Evolutionary conservation across 164 flowering plant genomes (phyloP), one percentile per base, ranked within the genome.

Genomic region (Taxillus chinensis): DNA sequence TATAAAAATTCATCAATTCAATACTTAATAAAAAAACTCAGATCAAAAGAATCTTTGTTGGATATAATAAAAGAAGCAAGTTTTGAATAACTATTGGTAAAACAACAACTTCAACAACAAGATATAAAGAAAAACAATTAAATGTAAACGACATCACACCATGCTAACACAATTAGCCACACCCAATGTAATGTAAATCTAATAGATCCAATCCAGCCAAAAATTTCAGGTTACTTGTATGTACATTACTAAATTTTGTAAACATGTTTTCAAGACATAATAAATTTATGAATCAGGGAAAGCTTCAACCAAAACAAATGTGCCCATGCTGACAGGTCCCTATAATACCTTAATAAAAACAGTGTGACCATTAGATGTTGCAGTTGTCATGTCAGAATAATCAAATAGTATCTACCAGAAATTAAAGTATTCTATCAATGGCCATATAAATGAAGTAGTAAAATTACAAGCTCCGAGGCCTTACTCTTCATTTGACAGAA

Each of bases 401-500:
- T 48, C 51, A 48, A 3, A 51, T 15, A 3, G 12, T 8, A 14
- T 7, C 5, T 14, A 51, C 7, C 27, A 15, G 17, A 6, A 14
- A 10, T 5, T 51, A 51, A 5, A 51, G 15, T 5, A 14, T 43
- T 27, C 46, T 51, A 27, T 5, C 17, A n/a, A 14, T 51, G 27
- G 27, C 54, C 15, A 51, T 48, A 48, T 0, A 8, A 48, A 48
- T 48, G 51, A 48, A 15, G 46, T 43, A 15, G 27, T 39, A 4
- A 9, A 61, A 13, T 42, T 49, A 8, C 11, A 54, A 54, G 39
- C 37, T 48, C 55, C 37, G 64, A 64, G 42, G 71, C 53, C 93
- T 87, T 90, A 92, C 98, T 92, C 96, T 74, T 83, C 83, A 73
- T 92, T 83, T 14, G 89, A 80, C 55, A 92, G 74, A 57, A 62